phyloP scores from a whole-genome alignment of 345 rosid genomes.

The Euphorbia peplus region DNA sequence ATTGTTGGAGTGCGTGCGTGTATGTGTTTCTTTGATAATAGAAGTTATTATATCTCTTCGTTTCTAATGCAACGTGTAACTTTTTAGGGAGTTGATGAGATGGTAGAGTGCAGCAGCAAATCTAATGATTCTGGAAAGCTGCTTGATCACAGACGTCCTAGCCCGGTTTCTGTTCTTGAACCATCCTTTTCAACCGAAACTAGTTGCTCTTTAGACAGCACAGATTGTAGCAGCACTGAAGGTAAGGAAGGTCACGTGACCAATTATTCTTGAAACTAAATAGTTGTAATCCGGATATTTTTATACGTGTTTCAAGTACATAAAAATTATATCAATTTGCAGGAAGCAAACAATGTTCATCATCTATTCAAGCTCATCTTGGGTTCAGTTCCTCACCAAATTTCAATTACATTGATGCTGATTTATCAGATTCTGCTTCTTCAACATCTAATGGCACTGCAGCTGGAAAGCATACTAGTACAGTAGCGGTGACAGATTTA shows the following conservation, averaged over 20 bases:
- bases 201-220: conserved; percentile 60
- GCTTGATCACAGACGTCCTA: conserved; percentile 46
- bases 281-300: background rate
- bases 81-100: conserved; percentile 50
- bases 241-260: conserved; percentile 34
- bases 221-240: conserved; percentile 40
- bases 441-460: conserved; percentile 38
- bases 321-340: conserved; percentile 25
- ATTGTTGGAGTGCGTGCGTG: background rate
- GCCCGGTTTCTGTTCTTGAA: conserved; percentile 73
- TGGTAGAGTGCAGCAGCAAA: conserved; percentile 41
- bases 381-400: conserved; percentile 41
- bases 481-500: conserved; percentile 13
- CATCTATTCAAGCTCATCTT: conserved; percentile 47
- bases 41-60: background rate
- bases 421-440: conserved; percentile 69
- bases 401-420: conserved; percentile 37
- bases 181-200: conserved; percentile 56
- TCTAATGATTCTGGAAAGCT: conserved; percentile 30
- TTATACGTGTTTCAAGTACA: background rate
- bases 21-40: background rate
- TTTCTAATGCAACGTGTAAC: conserved; percentile 12
- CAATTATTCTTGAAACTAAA: background rate
- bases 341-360: conserved; percentile 53
- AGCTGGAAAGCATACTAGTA: conserved; percentile 26